These are phyloP conservation scores for Suillus bovinus DNA, from an alignment of 768 basidiomycete genomes.

Conservation along the genomic window DNA sequence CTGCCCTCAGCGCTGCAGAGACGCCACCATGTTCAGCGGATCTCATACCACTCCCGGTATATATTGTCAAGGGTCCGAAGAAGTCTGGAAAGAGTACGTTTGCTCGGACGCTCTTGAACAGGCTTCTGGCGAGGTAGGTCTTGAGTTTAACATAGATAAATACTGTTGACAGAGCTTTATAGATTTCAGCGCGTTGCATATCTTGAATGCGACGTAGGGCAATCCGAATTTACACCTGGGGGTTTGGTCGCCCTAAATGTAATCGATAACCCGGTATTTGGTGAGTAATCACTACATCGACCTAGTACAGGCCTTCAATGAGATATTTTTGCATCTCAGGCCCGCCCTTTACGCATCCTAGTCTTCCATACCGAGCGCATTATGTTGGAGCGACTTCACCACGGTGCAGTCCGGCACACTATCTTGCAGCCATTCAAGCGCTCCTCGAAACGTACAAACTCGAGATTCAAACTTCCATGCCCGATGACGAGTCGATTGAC, in stretches of 20 bases:
- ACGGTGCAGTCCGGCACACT: slow-evolving; percentile 71
- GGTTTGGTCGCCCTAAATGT: slow-evolving; percentile 84
- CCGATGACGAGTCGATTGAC: slow-evolving; percentile 31
- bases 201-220: slow-evolving; percentile 91
- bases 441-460: slow-evolving; percentile 67
- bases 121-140: slow-evolving; percentile 55
- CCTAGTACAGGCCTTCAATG: neutral
- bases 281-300: slow-evolving; percentile 36
- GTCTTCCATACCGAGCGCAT: slow-evolving; percentile 70
- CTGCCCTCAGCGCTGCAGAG: slow-evolving; percentile 23
- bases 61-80: slow-evolving; percentile 82
- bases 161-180: neutral
- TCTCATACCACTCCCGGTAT: slow-evolving; percentile 38
- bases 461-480: slow-evolving; percentile 53
- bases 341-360: slow-evolving; percentile 85
- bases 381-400: slow-evolving; percentile 83
- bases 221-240: slow-evolving; percentile 89
- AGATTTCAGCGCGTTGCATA: slow-evolving; percentile 85
- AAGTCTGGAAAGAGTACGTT: slow-evolving; percentile 92
- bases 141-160: neutral
- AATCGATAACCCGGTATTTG: slow-evolving; percentile 67
- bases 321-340: slow-evolving; percentile 43
- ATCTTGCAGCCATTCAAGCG: slow-evolving; percentile 66
- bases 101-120: slow-evolving; percentile 70
- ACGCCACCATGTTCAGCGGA: neutral